phyloP scores from a whole-genome alignment of 192 early-diverging fungal genomes.

The Bifiguratus adelaidae region DNA sequence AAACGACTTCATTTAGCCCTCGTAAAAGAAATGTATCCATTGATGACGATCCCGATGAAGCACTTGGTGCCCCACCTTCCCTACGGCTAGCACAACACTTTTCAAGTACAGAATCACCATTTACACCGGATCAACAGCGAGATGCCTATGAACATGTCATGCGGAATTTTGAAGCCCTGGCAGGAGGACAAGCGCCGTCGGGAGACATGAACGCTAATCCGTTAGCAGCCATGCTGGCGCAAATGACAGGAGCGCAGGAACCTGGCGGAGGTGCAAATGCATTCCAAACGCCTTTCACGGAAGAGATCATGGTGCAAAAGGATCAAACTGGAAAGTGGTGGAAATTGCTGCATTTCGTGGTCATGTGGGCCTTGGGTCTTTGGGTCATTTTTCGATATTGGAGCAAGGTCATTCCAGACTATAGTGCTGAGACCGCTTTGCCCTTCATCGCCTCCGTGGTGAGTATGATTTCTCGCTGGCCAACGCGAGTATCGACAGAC shows the following conservation, averaged over 20 bases:
- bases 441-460: neutral
- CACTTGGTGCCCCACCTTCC: constrained; percentile 24
- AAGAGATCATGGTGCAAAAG: constrained; percentile 5
- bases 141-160: constrained; percentile 11
- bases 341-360: constrained; percentile 36
- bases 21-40: no score
- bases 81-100: neutral
- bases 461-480: constrained; percentile 1
- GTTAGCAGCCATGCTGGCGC: constrained; percentile 6
- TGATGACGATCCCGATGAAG: constrained; percentile 36
- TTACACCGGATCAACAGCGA: constrained; percentile 1
- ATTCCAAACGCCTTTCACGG: no score
- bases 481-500: neutral
- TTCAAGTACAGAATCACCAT: neutral
- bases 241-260: constrained; percentile 2
- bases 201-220: neutral
- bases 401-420: neutral
- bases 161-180: constrained; percentile 11
- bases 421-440: constrained; percentile 2
- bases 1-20: no score
- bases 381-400: constrained; percentile 25
- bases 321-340: constrained; percentile 30
- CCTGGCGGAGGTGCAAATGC: no score
- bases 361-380: constrained; percentile 26
- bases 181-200: constrained; percentile 11